Evolutionary conservation across 768 basidiomycete genomes (phyloP), one percentile per base, ranked within the genome.

Genomic region (Auricularia cornea): DNA sequence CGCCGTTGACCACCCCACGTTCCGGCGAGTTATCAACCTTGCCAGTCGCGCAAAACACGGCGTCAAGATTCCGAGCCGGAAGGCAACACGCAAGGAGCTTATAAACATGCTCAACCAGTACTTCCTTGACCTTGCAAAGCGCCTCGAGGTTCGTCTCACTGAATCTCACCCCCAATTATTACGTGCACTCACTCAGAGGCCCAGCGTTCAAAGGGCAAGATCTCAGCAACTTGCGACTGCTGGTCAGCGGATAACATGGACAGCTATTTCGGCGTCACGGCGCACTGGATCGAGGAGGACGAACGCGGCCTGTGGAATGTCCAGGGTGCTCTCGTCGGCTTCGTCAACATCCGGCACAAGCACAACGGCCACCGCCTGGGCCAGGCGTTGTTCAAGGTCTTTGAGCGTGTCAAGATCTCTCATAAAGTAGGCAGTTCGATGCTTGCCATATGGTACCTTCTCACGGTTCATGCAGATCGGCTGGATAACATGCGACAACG

Each of bases 171-270:
- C n/a, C n/a, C 28, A 3, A 65, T 12, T 30, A 16, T 18, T 10
- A 44, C n/a, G 16, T 20, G 8, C 4, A 3, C n/a, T 26, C 29
- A 71, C n/a, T n/a, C n/a, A n/a, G n/a, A 70, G 65, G 70, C 44
- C 54, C 60, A 0, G 44, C 51, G 1, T 70, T 72, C 10, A 63
- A 44, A 16, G 75, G 75, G 3, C n/a, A 30, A 62, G 10, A 69
- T 77, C 40, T 73, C 67, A 40, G 23, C 75, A 3, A 80, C 77
- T 3, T 76, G 76, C 65, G 74, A 80, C 66, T 75, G 70, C 16
- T 79, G 78, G 79, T 75, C 77, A 59, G 77, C 78, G 1, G 59
- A 33, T 11, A 77, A 75, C 63, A 64, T 65, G 1, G 76, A 79
- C 66, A 71, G 68, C 0, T 80, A 80, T 65, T 76, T 76, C 66